Percentiles rank a stretch among this genome's conserved stretches.
Evolutionary conservation across 2,329 filamentous ascomycete genomes (phyloP).

Genomic region (Diaporthe sp.): DNA sequence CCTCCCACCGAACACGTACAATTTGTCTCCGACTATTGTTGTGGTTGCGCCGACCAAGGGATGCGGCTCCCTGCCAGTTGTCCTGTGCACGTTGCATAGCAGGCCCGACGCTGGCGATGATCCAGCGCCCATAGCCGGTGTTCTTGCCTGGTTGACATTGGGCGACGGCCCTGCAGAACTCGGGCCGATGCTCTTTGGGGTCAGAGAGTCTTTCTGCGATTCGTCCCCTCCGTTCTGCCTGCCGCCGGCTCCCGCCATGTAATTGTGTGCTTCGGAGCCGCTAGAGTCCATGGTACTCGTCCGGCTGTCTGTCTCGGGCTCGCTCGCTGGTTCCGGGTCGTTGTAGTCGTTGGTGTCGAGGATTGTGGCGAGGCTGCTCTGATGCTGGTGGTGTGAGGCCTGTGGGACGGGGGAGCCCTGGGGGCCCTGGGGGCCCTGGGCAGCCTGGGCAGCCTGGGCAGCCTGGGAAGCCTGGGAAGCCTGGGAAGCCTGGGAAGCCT

Average conservation of each 20-base stretch:
- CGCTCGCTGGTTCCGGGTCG: constrained; percentile 32
- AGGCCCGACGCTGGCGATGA: constrained; percentile 59
- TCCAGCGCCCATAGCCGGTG: constrained; percentile 46
- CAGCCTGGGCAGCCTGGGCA: background rate
- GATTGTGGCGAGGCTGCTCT: constrained; percentile 46
- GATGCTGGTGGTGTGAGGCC: constrained; percentile 32
- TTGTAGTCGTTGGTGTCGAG: constrained; percentile 44
- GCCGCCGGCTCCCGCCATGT: constrained; percentile 47
- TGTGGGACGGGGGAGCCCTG: background rate
- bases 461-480: background rate
- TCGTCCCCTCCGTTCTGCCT: constrained; percentile 60
- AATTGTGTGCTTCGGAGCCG: constrained; percentile 40
- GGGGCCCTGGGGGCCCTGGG: background rate
- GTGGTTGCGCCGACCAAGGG: constrained; percentile 95
- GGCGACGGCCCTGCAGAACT: constrained; percentile 68
- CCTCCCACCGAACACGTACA: constrained; percentile 95
- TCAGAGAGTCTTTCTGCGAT: constrained; percentile 56
- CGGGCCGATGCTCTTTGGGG: constrained; percentile 63
- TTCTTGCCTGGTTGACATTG: constrained; percentile 53
- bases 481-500: no score
- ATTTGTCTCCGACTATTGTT: constrained; percentile 92
- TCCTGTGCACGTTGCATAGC: constrained; percentile 81
- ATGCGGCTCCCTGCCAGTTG: constrained; percentile 90
- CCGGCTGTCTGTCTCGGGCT: constrained; percentile 51
- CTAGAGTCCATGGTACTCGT: constrained; percentile 62